phyloP scores from a whole-genome alignment of 306 rosid genomes.

The Gillenia trifoliata region DNA sequence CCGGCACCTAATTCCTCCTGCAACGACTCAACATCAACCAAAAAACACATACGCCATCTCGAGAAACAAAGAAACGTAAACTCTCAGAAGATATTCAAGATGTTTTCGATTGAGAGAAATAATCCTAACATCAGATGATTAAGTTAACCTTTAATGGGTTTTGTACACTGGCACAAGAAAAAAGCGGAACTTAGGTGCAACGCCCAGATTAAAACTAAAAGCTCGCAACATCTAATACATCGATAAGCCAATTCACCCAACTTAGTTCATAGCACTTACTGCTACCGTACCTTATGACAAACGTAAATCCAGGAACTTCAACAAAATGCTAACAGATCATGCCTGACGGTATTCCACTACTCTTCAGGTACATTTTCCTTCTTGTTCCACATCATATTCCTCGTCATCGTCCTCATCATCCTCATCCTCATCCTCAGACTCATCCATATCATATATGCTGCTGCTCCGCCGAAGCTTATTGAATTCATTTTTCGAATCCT shows the following conservation, averaged over 20 bases:
- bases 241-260: not conserved
- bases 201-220: not conserved
- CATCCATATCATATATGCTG: slow-evolving; percentile 5
- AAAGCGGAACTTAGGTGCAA: not conserved
- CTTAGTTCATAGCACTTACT: not conserved
- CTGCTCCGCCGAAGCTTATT: slow-evolving; percentile 8
- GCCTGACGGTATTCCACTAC: not conserved
- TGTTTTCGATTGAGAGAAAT: not conserved
- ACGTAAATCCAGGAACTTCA: not conserved
- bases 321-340: not conserved
- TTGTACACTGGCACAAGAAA: not conserved
- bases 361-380: slow-evolving; percentile 15
- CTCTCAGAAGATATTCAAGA: not conserved
- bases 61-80: not conserved
- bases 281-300: not conserved
- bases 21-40: not conserved
- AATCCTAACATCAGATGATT: not conserved
- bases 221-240: not conserved
- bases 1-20: not conserved
- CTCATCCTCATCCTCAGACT: not conserved
- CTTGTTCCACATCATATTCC: slow-evolving; percentile 23
- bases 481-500: slow-evolving; percentile 31
- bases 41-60: not conserved
- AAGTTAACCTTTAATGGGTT: not conserved
- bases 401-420: slow-evolving; percentile 30